These are phyloP conservation scores for Tephrocybe sp. DNA, from an alignment of 768 basidiomycete genomes.

Conservation along the genomic window DNA sequence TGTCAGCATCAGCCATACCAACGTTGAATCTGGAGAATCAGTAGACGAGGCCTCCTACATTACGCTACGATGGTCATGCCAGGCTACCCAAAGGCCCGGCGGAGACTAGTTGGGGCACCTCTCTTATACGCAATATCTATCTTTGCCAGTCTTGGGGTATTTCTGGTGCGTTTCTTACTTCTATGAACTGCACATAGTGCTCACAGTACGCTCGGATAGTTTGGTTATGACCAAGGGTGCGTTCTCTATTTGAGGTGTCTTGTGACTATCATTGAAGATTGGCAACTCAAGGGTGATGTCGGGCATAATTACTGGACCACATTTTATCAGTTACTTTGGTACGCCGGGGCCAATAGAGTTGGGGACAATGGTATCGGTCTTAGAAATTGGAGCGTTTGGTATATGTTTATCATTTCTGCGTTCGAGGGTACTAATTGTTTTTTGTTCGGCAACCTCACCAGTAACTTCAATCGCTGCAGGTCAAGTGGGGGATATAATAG, in stretches of 20 bases:
- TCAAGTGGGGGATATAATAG: constrained; percentile 81
- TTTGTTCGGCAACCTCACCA: too few species aligned
- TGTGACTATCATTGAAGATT: not conserved
- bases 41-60: too few species aligned
- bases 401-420: constrained; percentile 16
- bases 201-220: constrained; percentile 32
- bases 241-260: constrained; percentile 1
- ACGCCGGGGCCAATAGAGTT: constrained; percentile 63
- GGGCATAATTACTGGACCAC: constrained; percentile 82
- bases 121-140: constrained; percentile 70
- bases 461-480: constrained; percentile 93
- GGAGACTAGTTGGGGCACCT: constrained; percentile 64
- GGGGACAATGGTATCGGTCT: constrained; percentile 88
- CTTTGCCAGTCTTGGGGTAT: constrained; percentile 76
- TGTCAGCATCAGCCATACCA: too few species aligned
- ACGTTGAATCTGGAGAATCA: too few species aligned
- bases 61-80: constrained; percentile 15
- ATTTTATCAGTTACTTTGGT: constrained; percentile 75
- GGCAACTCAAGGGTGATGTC: constrained; percentile 63
- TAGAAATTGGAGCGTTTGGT: constrained; percentile 84
- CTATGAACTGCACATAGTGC: constrained; percentile 7
- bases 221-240: constrained; percentile 80
- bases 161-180: constrained; percentile 49
- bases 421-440: too few species aligned
- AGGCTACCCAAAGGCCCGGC: constrained; percentile 31